These are phyloP conservation scores for Colletotrichum sp. DNA, from an alignment of 2,329 filamentous ascomycete genomes.

Conservation along the genomic window DNA sequence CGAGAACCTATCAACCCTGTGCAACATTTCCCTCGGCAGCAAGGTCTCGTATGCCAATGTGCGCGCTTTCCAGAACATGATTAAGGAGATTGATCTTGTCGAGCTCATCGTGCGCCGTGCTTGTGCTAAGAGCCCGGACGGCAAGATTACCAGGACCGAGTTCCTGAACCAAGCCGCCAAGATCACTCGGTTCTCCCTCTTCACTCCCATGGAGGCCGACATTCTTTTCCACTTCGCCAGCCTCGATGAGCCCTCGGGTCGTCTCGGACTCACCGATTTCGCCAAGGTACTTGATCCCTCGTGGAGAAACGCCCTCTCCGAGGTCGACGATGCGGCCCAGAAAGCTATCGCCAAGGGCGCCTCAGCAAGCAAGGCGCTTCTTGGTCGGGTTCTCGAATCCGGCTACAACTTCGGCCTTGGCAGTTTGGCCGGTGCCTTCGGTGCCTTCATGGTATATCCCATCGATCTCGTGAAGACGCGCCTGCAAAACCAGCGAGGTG, in stretches of 20 bases:
- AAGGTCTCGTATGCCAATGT: conserved; percentile 99
- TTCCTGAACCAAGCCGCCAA: conserved; percentile 94
- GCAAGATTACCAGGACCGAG: conserved; percentile 91
- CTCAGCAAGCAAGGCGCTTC: conserved; percentile 48
- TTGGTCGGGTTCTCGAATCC: conserved; percentile 75
- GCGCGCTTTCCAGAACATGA: conserved; percentile 96
- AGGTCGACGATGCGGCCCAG: conserved; percentile 49
- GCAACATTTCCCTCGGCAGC: conserved; percentile 89
- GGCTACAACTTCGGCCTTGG: conserved; percentile 90
- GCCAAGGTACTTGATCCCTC: conserved; percentile 93
- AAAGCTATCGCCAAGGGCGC: conserved; percentile 49
- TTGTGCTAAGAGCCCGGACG: conserved; percentile 80
- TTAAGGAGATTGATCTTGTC: conserved; percentile 96
- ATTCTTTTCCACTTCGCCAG: conserved; percentile 99
- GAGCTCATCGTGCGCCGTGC: conserved; percentile 92
- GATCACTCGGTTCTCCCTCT: conserved; percentile 91
- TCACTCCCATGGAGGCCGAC: conserved; percentile 98
- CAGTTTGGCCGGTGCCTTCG: conserved; percentile 91
- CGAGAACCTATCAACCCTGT: conserved; percentile 87
- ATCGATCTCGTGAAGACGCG: conserved; percentile 99
- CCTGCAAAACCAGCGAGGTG: conserved; percentile 93
- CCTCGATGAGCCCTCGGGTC: conserved; percentile 85
- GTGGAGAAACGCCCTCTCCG: conserved; percentile 73
- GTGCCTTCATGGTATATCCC: conserved; percentile 99
- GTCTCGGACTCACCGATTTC: conserved; percentile 84